Base-by-base conservation (phyloP, 176 grass and related monocot genomes). In the Rhynchospora tenuis region DNA sequence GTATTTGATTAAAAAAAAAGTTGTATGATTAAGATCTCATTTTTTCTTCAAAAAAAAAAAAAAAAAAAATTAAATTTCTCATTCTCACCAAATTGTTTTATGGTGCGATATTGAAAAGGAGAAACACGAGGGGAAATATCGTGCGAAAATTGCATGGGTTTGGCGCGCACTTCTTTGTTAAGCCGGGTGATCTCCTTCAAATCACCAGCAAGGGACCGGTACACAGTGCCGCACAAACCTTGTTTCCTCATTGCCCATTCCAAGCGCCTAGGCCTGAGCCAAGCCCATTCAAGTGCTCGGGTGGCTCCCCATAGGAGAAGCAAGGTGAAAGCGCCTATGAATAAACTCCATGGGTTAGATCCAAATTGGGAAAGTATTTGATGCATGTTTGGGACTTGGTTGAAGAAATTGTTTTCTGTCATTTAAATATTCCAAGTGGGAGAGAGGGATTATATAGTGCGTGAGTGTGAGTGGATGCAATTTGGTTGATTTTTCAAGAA, bases 181-280 rank as follows among this genome's bases (percentile, higher is more conserved):
- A 95, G 93, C 79, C 45, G 46, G 22, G 67, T 70, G 19, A 12
- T 90, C 44, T 83, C 54, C 73, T 51, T 82, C 33, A 83, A 52
- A 82, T 92, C 93, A 26, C 93, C 93, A 6, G 83, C 71, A 1
- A 90, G 29, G 9, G 86, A 72, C 0, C 78, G 82, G 64, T 92
- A 95, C 73, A 68, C 15, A n/a, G 77, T 95, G 80, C 93, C 93
- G 1, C 81, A 43, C 56, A 95, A 74, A 0, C 93, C 93, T 83
- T 92, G 93, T 64, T 90, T 15, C 46, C 90, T 66, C 5, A 95
- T 88, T 77, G 22, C 84, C 20, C 79, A 54, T 0, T 60, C 85
- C 10, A 89, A 86, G 6, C 90, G 86, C 38, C 73, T 85, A 44
- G 93, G 93, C 59, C 54, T 83, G 82, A 88, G 87, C 93, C 90